Evolutionary conservation across 108 stramenopile species (phyloP), one percentile per base, ranked within the genome.

Genomic region (Skeletonema grethae): DNA sequence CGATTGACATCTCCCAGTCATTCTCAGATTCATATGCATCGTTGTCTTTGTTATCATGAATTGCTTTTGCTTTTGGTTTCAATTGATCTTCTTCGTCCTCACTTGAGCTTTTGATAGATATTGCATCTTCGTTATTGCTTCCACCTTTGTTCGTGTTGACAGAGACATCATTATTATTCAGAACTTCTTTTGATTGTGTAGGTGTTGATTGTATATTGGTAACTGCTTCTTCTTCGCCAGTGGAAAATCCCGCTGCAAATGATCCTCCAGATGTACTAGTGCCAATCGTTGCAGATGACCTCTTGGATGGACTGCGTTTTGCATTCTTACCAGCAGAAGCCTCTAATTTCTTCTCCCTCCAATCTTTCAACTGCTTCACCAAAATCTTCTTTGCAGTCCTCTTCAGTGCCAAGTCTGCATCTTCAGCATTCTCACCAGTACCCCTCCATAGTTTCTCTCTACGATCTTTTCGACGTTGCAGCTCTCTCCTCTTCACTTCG

Each of bases 401-500:
- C 67, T 83, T 88, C 30, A 88, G 35, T 18, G 82, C 88, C 6
- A 73, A 73, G 20, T 68, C 59, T n/a, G 73, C 74, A 5, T 53
- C 41, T 25, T 69, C 81, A 9, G 72, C 78, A 20, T 61, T 61
- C 32, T 57, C 73, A 31, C 75, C 65, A 58, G 48, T 75, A 25
- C 57, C 64, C 67, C 64, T 80, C 87, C 76, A 75, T 57, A 80
- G 31, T 61, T 76, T 79, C 59, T 97, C 94, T 29, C 92, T 76
- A 41, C 85, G 75, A 38, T 84, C 63, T 45, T 82, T 69, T 32
- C 99, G 72, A 10, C 73, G 70, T 16, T 68, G 67, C 10, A 98
- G 55, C 38, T 95, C 95, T 50, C 92, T 72, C 36, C 72, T 67
- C 72, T 99, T 99, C 24, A 99, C 86, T 39, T 85, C 90, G 10